Conservation (phyloP, 257 asterid genomes). For the Solanum chmielewskii region DNA sequence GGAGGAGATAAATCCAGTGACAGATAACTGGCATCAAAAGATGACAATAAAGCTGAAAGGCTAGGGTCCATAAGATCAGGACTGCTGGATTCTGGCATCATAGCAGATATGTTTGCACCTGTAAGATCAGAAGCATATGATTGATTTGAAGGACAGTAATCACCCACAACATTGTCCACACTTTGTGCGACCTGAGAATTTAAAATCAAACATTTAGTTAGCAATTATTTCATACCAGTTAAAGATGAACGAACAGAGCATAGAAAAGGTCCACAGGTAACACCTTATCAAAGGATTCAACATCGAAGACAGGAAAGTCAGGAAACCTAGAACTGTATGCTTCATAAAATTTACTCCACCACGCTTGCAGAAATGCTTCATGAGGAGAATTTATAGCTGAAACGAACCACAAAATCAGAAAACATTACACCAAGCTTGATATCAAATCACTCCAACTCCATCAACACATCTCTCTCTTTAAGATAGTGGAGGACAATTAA, state of each 20-base stretch:
- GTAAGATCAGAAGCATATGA: background rate
- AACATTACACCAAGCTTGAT: background rate
- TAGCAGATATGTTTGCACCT: background rate
- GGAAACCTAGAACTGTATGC: background rate
- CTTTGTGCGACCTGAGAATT: background rate
- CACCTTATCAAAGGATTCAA: slow-evolving; percentile 20
- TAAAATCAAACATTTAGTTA: background rate
- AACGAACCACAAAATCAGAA: background rate
- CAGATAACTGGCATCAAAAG: background rate
- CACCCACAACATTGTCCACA: background rate
- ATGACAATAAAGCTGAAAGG: background rate
- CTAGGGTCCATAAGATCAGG: background rate
- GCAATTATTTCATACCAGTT: background rate
- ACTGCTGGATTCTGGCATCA: background rate
- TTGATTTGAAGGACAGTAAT: background rate
- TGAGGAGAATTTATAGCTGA: slow-evolving; percentile 6
- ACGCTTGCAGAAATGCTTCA: slow-evolving; percentile 21
- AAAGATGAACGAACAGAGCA: background rate
- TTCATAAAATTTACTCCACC: slow-evolving; percentile 18
- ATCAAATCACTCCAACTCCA: background rate
- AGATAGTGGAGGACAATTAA: background rate
- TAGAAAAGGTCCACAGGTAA: background rate
- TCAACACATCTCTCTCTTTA: background rate
- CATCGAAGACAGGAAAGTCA: background rate
- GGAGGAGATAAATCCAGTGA: slow-evolving; percentile 7